A percentile compares a stretch with the other conserved stretches of the same genome.
Conservation (phyloP, 768 basidiomycete genomes). For the Boletus tylopilopsis region DNA sequence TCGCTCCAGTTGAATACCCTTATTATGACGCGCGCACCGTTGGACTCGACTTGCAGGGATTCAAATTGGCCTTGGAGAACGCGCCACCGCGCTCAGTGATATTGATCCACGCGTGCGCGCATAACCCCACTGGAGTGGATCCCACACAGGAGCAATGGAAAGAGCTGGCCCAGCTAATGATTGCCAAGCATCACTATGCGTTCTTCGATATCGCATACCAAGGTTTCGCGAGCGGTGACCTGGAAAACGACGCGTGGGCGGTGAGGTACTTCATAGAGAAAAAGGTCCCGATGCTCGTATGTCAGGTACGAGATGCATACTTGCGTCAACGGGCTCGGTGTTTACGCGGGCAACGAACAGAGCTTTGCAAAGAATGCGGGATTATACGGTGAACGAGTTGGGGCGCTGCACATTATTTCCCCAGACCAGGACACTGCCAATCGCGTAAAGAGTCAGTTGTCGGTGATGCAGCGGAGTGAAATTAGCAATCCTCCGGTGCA, state of each 20-base stretch:
- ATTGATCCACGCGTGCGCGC: slow-evolving; percentile 90
- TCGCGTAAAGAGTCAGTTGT: slow-evolving; percentile 81
- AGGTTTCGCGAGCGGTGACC: slow-evolving; percentile 91
- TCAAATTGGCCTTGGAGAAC: slow-evolving; percentile 53
- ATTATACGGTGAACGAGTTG: slow-evolving; percentile 90
- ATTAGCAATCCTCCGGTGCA: slow-evolving; percentile 94
- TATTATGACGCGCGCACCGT: slow-evolving; percentile 93
- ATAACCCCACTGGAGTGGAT: slow-evolving; percentile 97
- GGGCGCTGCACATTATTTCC: slow-evolving; percentile 85
- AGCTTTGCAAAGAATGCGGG: slow-evolving; percentile 98
- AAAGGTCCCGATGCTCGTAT: slow-evolving; percentile 75
- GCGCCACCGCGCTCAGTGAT: slow-evolving; percentile 81
- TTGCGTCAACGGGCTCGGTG: background rate
- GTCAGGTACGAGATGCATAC: slow-evolving; percentile 56
- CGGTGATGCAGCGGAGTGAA: slow-evolving; percentile 88
- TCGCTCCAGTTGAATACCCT: slow-evolving; percentile 83
- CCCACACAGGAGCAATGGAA: slow-evolving; percentile 88
- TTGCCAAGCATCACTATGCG: slow-evolving; percentile 73
- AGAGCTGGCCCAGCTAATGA: slow-evolving; percentile 66
- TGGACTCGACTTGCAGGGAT: slow-evolving; percentile 74
- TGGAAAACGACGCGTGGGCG: slow-evolving; percentile 90
- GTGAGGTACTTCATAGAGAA: slow-evolving; percentile 81
- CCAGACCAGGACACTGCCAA: slow-evolving; percentile 59
- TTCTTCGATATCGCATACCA: slow-evolving; percentile 98
- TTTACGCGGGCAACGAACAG: slow-evolving; percentile 38